phyloP scores from a whole-genome alignment of 495 filamentous ascomycete genomes.

The Xylaria flabelliformis region DNA sequence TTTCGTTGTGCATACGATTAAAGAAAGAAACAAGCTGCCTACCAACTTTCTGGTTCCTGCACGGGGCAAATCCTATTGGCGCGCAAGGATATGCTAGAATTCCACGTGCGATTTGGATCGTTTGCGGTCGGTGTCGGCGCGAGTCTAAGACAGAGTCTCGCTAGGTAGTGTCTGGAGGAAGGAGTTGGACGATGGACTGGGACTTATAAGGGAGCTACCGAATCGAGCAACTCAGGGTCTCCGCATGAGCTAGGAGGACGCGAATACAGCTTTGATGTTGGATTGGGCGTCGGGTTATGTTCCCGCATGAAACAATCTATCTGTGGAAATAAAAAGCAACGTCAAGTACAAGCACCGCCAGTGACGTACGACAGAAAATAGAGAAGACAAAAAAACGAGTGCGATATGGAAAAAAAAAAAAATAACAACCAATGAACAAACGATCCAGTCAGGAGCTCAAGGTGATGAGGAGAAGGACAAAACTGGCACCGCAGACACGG shows the following conservation, averaged over 20 bases:
- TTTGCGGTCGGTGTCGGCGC: slow-evolving; percentile 26
- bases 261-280: slow-evolving; percentile 9
- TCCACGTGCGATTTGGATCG: slow-evolving; percentile 6
- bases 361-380: slow-evolving; percentile 18
- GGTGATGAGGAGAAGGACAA: slow-evolving; percentile 5
- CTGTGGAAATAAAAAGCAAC: slow-evolving; percentile 19
- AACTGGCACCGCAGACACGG: background rate
- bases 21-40: slow-evolving; percentile 1
- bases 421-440: slow-evolving; percentile 9
- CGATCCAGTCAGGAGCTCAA: slow-evolving; percentile 12
- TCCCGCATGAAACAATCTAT: slow-evolving; percentile 24
- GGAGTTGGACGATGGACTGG: slow-evolving; percentile 17
- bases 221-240: slow-evolving; percentile 2
- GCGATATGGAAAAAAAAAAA: background rate
- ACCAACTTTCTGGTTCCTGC: slow-evolving; percentile 19
- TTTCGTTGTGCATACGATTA: slow-evolving; percentile 23
- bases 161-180: background rate
- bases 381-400: slow-evolving; percentile 17
- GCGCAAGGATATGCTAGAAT: background rate
- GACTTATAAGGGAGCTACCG: slow-evolving; percentile 9
- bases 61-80: background rate
- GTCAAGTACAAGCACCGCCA: slow-evolving; percentile 17
- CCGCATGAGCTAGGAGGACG: slow-evolving; percentile 17
- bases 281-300: slow-evolving; percentile 13
- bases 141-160: slow-evolving; percentile 27